Evolutionary conservation across 805 yeast genomes (phyloP), one percentile per base, ranked within the genome.

Genomic region (Debaryomyces hansenii): DNA sequence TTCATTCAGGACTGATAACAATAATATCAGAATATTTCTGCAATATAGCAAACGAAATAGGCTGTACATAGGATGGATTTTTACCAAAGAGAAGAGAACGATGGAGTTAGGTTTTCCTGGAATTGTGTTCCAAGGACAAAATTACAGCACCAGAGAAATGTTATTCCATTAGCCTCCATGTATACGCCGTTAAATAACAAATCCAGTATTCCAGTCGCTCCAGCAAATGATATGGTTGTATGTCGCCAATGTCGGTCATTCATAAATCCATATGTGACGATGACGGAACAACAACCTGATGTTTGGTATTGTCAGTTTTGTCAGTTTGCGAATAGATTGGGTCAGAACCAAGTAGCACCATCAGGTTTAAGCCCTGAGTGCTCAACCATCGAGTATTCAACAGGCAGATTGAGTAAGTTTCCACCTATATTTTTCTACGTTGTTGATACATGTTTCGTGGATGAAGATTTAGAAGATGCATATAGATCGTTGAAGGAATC

Each of bases 61-160:
- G 27, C 27, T 31, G 5, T 11, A 37, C 27, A 14, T 9, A 20
- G 28, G 35, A 72, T 72, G 77, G 67, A 66, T 52, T 78, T 80
- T 54, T 83, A 79, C 56, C 70, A 70, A 14, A 66, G 76, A 54
- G 96, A 87, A 61, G 94, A 87, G 60, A 61, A 66, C 44, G 85
- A 86, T 54, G 94, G 94, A 40, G 79, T 85, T 35, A 78, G 94
- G 56, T 75, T 84, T 61, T 75, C 91, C 5, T 87, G 94, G 90
- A 85, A 84, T 59, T 67, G 71, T 8, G 63, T 83, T 11, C 87
- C 87, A 5, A 67, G 75, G 37, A 69, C 80, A n/a, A 77, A 75
- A 55, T 66, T 73, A 37, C 83, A 80, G 40, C 77, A 79, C 42
- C 69, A 73, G 28, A 61, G 84, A 42, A 71, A 78, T 41, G 72